phyloP scores from a whole-genome alignment of 305 asterid genomes.

The Fraxinus platypoda region DNA sequence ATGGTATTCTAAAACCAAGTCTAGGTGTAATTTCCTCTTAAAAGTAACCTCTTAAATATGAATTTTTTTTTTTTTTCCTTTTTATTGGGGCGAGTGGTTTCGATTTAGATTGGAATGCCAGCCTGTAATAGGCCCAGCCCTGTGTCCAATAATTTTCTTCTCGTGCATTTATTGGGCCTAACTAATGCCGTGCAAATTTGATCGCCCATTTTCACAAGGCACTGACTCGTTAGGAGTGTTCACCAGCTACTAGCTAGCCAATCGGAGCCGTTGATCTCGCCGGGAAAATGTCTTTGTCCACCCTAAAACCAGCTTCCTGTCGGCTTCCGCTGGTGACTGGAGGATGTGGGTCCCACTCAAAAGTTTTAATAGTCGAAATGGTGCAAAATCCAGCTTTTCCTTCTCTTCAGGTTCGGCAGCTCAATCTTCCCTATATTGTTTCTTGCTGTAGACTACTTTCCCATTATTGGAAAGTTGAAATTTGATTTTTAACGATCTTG shows the following conservation, averaged over 20 bases:
- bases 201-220: constrained; percentile 1
- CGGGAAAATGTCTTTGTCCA: constrained; percentile 39
- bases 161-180: too few species aligned
- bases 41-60: too few species aligned
- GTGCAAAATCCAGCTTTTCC: constrained; percentile 26
- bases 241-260: constrained; percentile 25
- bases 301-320: constrained; percentile 31
- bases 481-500: constrained; percentile 11
- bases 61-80: too few species aligned
- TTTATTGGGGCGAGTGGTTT: too few species aligned
- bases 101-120: too few species aligned
- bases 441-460: not conserved
- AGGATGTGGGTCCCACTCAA: constrained; percentile 24
- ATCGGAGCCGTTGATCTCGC: constrained; percentile 34
- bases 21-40: too few species aligned
- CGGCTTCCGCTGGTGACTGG: constrained; percentile 29
- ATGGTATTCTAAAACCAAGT: too few species aligned
- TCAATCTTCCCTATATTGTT: not conserved
- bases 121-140: too few species aligned
- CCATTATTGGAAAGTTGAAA: not conserved
- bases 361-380: constrained; percentile 22
- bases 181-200: too few species aligned
- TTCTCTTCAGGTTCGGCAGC: constrained; percentile 35
- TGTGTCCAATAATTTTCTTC: too few species aligned
- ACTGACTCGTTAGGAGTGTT: constrained; percentile 23